phyloP scores from a whole-genome alignment of 768 basidiomycete genomes.

The Russula compacta region DNA sequence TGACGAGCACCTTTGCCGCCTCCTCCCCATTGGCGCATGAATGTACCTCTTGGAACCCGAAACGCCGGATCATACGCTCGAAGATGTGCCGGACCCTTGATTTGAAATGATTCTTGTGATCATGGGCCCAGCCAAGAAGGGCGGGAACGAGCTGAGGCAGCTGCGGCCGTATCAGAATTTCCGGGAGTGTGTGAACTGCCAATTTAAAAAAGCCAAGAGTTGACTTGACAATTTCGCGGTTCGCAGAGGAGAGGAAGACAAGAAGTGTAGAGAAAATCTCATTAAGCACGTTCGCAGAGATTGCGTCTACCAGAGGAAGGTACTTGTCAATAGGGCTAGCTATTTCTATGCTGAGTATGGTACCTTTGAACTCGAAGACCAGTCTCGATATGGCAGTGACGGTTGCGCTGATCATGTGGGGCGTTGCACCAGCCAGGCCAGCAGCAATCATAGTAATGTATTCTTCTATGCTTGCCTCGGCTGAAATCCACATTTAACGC shows the following conservation, averaged over 20 bases:
- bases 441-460: slow-evolving; percentile 96
- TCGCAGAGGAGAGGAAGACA: slow-evolving; percentile 87
- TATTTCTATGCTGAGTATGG: neutral
- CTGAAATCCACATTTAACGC: slow-evolving; percentile 26
- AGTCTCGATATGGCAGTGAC: slow-evolving; percentile 90
- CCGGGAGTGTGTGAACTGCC: slow-evolving; percentile 74
- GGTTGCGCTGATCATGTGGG: slow-evolving; percentile 98
- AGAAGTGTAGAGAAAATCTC: slow-evolving; percentile 82
- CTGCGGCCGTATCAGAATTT: slow-evolving; percentile 65
- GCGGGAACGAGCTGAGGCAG: slow-evolving; percentile 73
- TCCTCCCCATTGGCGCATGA: slow-evolving; percentile 67
- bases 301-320: slow-evolving; percentile 39
- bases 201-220: slow-evolving; percentile 93
- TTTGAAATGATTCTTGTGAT: slow-evolving; percentile 99
- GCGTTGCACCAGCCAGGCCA: slow-evolving; percentile 84
- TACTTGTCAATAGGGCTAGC: neutral
- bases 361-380: slow-evolving; percentile 94
- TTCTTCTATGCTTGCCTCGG: slow-evolving; percentile 73
- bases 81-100: slow-evolving; percentile 94
- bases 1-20: slow-evolving; percentile 78
- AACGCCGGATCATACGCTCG: slow-evolving; percentile 87
- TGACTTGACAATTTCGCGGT: slow-evolving; percentile 97
- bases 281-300: slow-evolving; percentile 61
- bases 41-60: slow-evolving; percentile 80
- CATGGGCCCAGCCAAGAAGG: slow-evolving; percentile 86